Evolutionary conservation across 257 asterid species (phyloP).

Genomic region (Parsonsia alboflavescens): DNA sequence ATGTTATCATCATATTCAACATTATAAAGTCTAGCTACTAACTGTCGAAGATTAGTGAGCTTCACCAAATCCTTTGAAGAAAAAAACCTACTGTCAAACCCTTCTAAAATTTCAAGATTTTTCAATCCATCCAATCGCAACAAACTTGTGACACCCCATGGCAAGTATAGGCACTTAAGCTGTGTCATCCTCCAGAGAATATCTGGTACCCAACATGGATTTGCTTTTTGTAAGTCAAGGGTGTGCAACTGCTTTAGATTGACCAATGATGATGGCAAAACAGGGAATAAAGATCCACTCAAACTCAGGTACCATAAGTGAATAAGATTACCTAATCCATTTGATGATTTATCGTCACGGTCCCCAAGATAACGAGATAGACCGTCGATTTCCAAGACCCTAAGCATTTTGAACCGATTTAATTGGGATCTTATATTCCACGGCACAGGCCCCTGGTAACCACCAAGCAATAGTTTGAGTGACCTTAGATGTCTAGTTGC

Average conservation of each 20-base stretch:
- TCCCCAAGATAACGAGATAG: too few species aligned
- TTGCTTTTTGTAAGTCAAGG: too few species aligned
- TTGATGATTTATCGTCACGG: background rate
- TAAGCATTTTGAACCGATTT: background rate
- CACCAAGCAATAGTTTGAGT: too few species aligned
- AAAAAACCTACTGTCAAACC: too few species aligned
- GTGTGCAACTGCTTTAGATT: too few species aligned
- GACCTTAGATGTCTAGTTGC: too few species aligned
- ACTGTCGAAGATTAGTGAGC: slow-evolving; percentile 9
- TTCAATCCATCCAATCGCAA: slow-evolving; percentile 12
- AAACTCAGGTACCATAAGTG: slow-evolving; percentile 50
- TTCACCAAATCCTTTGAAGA: slow-evolving; percentile 3
- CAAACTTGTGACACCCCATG: slow-evolving; percentile 17
- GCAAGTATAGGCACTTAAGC: slow-evolving; percentile 14
- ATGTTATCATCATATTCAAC: too few species aligned
- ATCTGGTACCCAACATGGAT: too few species aligned
- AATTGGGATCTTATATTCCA: background rate
- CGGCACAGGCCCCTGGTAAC: background rate
- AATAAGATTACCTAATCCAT: slow-evolving; percentile 36
- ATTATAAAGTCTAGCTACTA: background rate
- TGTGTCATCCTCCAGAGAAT: too few species aligned
- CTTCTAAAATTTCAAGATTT: too few species aligned
- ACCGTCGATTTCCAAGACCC: background rate
- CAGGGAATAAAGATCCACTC: slow-evolving; percentile 29
- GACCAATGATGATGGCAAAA: slow-evolving; percentile 36